phyloP scores from a whole-genome alignment of 23 red algal species.

The Cyanidiococcus yangmingshanensis region DNA sequence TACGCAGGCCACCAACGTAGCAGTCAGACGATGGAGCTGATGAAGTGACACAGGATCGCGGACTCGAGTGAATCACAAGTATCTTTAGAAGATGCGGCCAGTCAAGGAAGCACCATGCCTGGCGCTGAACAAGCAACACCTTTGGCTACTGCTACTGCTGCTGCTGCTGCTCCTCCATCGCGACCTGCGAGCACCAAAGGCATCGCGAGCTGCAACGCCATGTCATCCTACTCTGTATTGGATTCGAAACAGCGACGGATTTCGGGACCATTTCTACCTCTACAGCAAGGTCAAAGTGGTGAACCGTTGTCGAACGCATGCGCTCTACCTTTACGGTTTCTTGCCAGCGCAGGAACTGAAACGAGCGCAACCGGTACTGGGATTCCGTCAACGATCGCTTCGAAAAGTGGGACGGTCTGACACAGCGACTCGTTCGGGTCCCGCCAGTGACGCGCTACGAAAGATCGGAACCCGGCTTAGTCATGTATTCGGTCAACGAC shows the following conservation, averaged over 20 bases:
- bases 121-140: too few relatives aligned
- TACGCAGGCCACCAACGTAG: too few relatives aligned
- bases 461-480: neutral
- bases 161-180: too few relatives aligned
- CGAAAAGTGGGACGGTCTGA: neutral
- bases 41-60: too few relatives aligned
- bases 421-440: neutral
- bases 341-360: neutral
- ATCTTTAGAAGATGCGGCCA: too few relatives aligned
- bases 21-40: too few relatives aligned
- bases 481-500: neutral
- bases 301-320: neutral
- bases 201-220: neutral
- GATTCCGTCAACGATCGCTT: neutral
- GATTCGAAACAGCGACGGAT: neutral
- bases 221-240: neutral
- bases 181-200: too few relatives aligned
- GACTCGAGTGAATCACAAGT: too few relatives aligned
- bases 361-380: neutral
- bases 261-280: constrained; percentile 13
- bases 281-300: constrained; percentile 4
- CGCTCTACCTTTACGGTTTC: neutral
- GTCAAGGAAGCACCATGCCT: too few relatives aligned
- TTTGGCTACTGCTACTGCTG: too few relatives aligned
- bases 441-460: neutral